These are phyloP conservation scores for Candida sanyaensis DNA, from an alignment of 1,139 yeast species.

Conservation along the genomic window DNA sequence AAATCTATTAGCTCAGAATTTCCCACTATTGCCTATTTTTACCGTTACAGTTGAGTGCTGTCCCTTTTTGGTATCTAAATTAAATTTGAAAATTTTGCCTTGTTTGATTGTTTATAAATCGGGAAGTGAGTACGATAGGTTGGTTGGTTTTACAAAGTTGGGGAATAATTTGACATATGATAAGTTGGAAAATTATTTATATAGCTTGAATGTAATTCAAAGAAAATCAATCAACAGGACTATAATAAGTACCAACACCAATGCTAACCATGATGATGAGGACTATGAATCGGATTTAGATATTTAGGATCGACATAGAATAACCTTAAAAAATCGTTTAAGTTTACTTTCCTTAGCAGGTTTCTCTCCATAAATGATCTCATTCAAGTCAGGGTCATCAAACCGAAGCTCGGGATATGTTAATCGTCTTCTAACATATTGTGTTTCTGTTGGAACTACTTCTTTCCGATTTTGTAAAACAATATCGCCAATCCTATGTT, in stretches of 20 bases:
- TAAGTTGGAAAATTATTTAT: constrained; percentile 48
- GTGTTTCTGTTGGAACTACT: not conserved
- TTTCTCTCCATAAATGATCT: constrained; percentile 11
- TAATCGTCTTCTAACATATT: not conserved
- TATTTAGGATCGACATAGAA: constrained; percentile 19
- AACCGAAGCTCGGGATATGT: constrained; percentile 7
- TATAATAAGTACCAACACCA: constrained; percentile 5
- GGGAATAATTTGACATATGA: constrained; percentile 38
- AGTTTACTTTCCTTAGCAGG: constrained; percentile 4
- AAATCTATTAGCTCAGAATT: constrained; percentile 48
- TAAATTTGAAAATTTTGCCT: constrained; percentile 68
- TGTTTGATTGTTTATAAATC: constrained; percentile 62
- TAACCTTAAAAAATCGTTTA: constrained; percentile 9
- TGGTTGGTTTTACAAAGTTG: constrained; percentile 69
- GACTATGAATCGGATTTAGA: constrained; percentile 44
- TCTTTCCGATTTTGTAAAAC: constrained; percentile 14
- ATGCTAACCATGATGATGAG: constrained; percentile 8
- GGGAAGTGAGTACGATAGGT: constrained; percentile 58
- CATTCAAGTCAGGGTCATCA: constrained; percentile 11
- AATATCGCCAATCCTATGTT: constrained; percentile 13
- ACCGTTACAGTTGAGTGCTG: constrained; percentile 65
- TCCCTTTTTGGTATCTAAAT: constrained; percentile 68
- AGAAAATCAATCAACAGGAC: constrained; percentile 32
- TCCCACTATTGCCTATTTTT: constrained; percentile 55
- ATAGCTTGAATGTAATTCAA: constrained; percentile 20